Conservation (phyloP, 352 stramenopile species). For the Phytophthora vignae region DNA sequence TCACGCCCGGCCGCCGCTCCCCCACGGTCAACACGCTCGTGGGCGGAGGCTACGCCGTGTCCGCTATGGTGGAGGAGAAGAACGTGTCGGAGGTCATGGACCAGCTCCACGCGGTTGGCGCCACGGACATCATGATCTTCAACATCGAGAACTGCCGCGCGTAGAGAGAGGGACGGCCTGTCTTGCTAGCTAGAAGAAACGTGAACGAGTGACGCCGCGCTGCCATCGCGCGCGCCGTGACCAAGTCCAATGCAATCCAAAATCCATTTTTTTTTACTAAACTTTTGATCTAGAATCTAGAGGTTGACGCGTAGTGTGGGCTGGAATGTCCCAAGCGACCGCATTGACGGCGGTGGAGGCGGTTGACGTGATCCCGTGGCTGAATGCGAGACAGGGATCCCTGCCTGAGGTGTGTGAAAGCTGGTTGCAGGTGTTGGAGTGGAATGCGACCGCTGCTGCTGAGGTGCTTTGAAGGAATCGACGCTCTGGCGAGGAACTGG, state of each 20-base stretch:
- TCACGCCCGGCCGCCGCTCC: constrained; percentile 95
- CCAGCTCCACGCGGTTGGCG: constrained; percentile 94
- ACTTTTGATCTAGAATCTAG: constrained; percentile 6
- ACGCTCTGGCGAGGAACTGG: neutral
- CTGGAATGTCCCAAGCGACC: constrained; percentile 14
- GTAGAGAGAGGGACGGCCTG: constrained; percentile 35
- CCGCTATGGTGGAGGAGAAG: constrained; percentile 92
- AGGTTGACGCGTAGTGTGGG: constrained; percentile 35
- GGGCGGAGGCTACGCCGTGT: constrained; percentile 89
- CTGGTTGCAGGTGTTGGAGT: constrained; percentile 2
- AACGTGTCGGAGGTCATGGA: constrained; percentile 96
- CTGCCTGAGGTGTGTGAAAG: neutral
- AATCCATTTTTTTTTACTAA: constrained; percentile 2
- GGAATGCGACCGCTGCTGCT: constrained; percentile 3
- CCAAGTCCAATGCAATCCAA: constrained; percentile 25
- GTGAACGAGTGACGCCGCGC: constrained; percentile 10
- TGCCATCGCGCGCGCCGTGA: constrained; percentile 6
- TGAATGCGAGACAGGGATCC: constrained; percentile 1
- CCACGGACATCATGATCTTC: constrained; percentile 97
- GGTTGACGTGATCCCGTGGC: constrained; percentile 6
- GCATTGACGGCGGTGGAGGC: neutral
- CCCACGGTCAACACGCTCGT: constrained; percentile 94
- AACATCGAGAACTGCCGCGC: constrained; percentile 95
- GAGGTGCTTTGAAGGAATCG: neutral
- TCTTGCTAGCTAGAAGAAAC: constrained; percentile 17